phyloP scores from a whole-genome alignment of 495 filamentous ascomycete genomes.

The Xylaria venustula region DNA sequence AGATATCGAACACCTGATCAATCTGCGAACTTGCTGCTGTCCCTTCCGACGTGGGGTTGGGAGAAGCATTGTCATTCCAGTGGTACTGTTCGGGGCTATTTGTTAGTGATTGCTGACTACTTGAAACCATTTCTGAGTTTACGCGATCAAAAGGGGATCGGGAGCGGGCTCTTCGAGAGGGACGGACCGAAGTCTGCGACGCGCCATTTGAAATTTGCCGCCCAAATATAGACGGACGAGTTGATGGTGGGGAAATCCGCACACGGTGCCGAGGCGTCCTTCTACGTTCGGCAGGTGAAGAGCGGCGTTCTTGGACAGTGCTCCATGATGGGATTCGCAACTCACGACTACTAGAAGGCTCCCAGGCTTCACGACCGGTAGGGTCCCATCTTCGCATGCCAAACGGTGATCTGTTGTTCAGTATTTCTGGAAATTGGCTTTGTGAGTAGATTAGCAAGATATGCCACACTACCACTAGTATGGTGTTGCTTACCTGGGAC shows the following conservation, averaged over 20 bases:
- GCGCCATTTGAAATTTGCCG: constrained; percentile 6
- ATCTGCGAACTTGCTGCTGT: not conserved
- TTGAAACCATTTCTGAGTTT: not conserved
- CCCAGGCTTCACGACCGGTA: too few species aligned
- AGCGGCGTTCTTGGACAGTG: constrained; percentile 29
- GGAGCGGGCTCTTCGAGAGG: constrained; percentile 16
- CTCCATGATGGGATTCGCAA: not conserved
- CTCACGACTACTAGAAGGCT: not conserved
- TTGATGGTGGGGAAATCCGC: not conserved
- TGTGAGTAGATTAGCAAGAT: not conserved
- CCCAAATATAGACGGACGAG: constrained; percentile 7
- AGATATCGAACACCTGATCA: not conserved
- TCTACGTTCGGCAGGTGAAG: constrained; percentile 36
- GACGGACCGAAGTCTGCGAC: constrained; percentile 13
- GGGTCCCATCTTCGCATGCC: too few species aligned
- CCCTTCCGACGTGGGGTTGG: constrained; percentile 10
- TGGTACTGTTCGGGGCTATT: constrained; percentile 18
- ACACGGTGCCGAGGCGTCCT: constrained; percentile 37
- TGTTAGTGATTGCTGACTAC: constrained; percentile 17
- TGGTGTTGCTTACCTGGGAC: not conserved
- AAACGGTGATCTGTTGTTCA: not conserved
- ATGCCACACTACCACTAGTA: too few species aligned
- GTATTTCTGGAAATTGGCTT: not conserved
- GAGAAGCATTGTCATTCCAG: constrained; percentile 14
- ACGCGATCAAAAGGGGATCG: constrained; percentile 6